These are phyloP conservation scores for Porodaedalea pini DNA, from an alignment of 1,284 basidiomycete species.

Conservation along the genomic window DNA sequence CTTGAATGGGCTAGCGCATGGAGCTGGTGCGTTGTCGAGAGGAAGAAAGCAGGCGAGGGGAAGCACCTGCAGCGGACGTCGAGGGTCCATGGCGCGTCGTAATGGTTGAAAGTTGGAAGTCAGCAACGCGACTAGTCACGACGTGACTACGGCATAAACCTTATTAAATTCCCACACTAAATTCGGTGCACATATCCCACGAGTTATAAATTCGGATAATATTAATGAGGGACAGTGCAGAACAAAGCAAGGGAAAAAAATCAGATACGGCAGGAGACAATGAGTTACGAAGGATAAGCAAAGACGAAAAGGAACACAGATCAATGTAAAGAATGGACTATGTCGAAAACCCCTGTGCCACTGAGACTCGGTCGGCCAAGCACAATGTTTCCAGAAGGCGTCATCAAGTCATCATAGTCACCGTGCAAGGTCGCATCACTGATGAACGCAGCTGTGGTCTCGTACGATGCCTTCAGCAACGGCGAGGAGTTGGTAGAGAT, in stretches of 20 bases:
- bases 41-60: conserved; percentile 52
- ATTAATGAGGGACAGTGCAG: no score
- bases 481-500: conserved; percentile 90
- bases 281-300: neutral
- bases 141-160: neutral
- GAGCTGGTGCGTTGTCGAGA: conserved; percentile 26
- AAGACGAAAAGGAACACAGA: neutral
- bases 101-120: conserved; percentile 10
- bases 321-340: conserved; percentile 54
- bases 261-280: no score
- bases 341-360: conserved; percentile 88
- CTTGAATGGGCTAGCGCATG: conserved; percentile 24
- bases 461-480: conserved; percentile 94
- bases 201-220: no score
- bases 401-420: conserved; percentile 89
- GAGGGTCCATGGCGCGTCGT: conserved; percentile 5
- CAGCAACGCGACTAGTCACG: conserved; percentile 19
- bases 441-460: conserved; percentile 95
- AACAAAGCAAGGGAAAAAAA: no score
- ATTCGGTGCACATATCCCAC: neutral
- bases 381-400: conserved; percentile 90
- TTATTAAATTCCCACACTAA: neutral
- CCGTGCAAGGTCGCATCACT: conserved; percentile 93
- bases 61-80: conserved; percentile 49
- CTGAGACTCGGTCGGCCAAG: conserved; percentile 79